Percentiles rank a stretch among this genome's conserved stretches.
These are phyloP conservation scores for Phaeosphaeriaceae sp. DNA, from an alignment of 2,329 filamentous ascomycete genomes.

Conservation along the genomic window DNA sequence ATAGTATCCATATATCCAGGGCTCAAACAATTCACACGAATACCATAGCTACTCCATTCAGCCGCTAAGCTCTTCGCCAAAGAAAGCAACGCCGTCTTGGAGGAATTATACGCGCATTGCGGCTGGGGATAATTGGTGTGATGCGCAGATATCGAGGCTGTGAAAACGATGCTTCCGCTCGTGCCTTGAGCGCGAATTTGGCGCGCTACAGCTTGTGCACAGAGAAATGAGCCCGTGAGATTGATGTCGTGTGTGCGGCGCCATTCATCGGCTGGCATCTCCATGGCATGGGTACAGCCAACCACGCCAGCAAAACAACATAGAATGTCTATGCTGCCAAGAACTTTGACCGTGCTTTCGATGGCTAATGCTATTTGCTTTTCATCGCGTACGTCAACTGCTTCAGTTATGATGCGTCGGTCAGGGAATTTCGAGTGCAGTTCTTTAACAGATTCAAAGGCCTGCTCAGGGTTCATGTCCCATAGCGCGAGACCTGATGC, in stretches of 20 bases:
- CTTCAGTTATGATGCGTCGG: slow-evolving; percentile 57
- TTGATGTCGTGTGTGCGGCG: slow-evolving; percentile 73
- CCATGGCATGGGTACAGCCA: slow-evolving; percentile 64
- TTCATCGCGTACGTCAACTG: slow-evolving; percentile 66
- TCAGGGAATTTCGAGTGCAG: slow-evolving; percentile 63
- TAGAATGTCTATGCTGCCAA: slow-evolving; percentile 63
- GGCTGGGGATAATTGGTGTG: slow-evolving; percentile 75
- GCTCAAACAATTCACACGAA: slow-evolving; percentile 72
- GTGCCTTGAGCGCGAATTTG: slow-evolving; percentile 48
- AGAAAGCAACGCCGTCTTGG: slow-evolving; percentile 70
- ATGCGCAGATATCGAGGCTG: slow-evolving; percentile 72
- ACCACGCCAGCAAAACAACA: slow-evolving; percentile 74
- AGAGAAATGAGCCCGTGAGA: slow-evolving; percentile 72
- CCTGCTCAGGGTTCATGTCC: slow-evolving; percentile 59
- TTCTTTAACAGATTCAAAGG: slow-evolving; percentile 51
- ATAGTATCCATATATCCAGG: slow-evolving; percentile 82
- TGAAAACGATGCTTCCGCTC: slow-evolving; percentile 69
- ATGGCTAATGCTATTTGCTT: slow-evolving; percentile 51
- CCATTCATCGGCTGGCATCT: slow-evolving; percentile 66
- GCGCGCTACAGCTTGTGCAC: slow-evolving; percentile 67
- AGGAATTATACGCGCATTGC: slow-evolving; percentile 74
- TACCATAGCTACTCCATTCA: slow-evolving; percentile 75
- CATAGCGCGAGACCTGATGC: slow-evolving; percentile 65
- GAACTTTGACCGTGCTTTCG: slow-evolving; percentile 45
- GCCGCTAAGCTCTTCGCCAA: slow-evolving; percentile 71